These are phyloP conservation scores for Venturia nashicola DNA, from an alignment of 2,329 filamentous ascomycete genomes.

Conservation along the genomic window DNA sequence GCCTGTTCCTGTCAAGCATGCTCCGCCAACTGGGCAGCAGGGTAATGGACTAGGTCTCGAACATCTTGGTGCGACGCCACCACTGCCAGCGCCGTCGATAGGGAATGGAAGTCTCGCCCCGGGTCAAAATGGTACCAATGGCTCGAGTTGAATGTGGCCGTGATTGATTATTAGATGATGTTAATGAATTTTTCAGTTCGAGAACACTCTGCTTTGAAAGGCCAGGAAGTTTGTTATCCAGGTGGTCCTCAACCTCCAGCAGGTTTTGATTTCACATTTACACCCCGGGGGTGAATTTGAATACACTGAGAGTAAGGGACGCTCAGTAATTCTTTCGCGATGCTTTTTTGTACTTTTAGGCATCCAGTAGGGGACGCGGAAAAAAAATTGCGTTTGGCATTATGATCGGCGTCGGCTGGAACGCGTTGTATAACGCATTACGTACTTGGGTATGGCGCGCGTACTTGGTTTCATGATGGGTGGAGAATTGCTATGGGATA, in stretches of 20 bases:
- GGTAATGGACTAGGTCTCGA: neutral
- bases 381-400: neutral
- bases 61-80: neutral
- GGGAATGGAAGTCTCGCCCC: neutral
- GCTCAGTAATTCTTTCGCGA: neutral
- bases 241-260: neutral
- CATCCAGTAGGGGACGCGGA: neutral
- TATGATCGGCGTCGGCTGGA: neutral
- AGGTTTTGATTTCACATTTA: neutral
- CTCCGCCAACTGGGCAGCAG: neutral
- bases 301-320: neutral
- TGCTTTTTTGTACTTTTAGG: neutral
- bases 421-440: too few relatives aligned
- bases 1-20: constrained; percentile 1
- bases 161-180: too few relatives aligned
- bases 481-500: too few relatives aligned
- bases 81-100: neutral
- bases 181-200: neutral
- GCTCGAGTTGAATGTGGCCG: neutral
- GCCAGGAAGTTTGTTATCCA: neutral
- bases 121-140: neutral
- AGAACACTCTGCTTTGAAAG: neutral
- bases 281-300: neutral
- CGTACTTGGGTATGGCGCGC: too few relatives aligned
- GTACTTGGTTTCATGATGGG: too few relatives aligned